phyloP scores from a whole-genome alignment of 352 stramenopile species.

The Phytophthora agathidicida region DNA sequence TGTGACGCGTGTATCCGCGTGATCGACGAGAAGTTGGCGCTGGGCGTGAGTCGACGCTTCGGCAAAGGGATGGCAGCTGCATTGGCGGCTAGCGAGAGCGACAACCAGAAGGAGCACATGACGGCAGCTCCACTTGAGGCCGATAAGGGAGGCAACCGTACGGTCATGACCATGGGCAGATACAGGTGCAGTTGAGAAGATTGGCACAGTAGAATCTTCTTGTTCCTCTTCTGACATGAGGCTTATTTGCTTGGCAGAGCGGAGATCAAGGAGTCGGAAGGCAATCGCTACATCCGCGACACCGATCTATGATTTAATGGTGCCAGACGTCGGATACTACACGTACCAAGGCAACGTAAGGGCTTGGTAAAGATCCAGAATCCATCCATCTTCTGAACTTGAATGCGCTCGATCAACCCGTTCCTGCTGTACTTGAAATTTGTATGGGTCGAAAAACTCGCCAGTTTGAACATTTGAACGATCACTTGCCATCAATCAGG shows the following conservation, averaged over 20 bases:
- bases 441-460: constrained; percentile 23
- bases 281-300: constrained; percentile 89
- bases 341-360: neutral
- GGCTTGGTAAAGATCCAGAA: too few species aligned
- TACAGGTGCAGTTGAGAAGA: constrained; percentile 62
- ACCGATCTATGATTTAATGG: constrained; percentile 80
- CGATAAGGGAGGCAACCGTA: constrained; percentile 64
- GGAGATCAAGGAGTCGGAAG: constrained; percentile 90
- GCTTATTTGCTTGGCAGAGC: constrained; percentile 40
- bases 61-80: constrained; percentile 39
- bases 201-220: neutral
- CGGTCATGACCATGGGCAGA: constrained; percentile 79
- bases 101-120: constrained; percentile 44
- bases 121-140: constrained; percentile 37
- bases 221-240: too few species aligned
- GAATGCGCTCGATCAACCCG: too few species aligned
- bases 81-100: constrained; percentile 29
- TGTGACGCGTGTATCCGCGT: constrained; percentile 86
- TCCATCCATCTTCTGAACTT: neutral
- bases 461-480: constrained; percentile 20
- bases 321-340: neutral
- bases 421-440: constrained; percentile 9
- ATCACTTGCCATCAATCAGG: neutral
- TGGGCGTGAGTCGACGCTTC: constrained; percentile 79
- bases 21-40: constrained; percentile 84